Percentiles rank a stretch among this genome's conserved stretches.
phyloP scores from a whole-genome alignment of 345 rosid species.

The Psidium friedrichsthalianum region DNA sequence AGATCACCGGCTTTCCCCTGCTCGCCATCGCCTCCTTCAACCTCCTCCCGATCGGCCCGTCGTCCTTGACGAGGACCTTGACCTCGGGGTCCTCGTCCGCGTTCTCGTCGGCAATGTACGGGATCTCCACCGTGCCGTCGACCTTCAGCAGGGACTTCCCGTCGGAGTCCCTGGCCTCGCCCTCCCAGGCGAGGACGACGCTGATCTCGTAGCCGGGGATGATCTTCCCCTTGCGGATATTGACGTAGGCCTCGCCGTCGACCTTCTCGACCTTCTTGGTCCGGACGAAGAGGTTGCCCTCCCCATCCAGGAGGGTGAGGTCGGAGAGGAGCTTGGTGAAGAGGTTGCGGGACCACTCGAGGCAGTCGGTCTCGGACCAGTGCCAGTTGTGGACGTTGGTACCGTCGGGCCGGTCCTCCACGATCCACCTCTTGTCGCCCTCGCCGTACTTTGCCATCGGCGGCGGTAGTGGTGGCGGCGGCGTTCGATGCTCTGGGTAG shows the following conservation, averaged over 20 bases:
- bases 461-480: not conserved
- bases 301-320: conserved; percentile 51
- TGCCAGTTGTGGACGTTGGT: conserved; percentile 99
- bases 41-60: conserved; percentile 55
- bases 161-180: conserved; percentile 68
- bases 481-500: not conserved
- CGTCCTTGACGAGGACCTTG: conserved; percentile 66
- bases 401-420: conserved; percentile 91
- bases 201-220: conserved; percentile 89
- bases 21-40: conserved; percentile 76
- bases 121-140: conserved; percentile 77
- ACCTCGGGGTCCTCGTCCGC: conserved; percentile 90
- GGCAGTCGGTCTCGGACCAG: conserved; percentile 93
- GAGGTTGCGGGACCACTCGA: conserved; percentile 71
- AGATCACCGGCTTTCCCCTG: conserved; percentile 63
- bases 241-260: conserved; percentile 95
- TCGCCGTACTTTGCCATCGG: conserved; percentile 91
- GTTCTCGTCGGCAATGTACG: conserved; percentile 92
- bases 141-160: conserved; percentile 47
- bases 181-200: conserved; percentile 70
- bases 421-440: conserved; percentile 99
- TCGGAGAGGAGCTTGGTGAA: conserved; percentile 43
- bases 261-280: conserved; percentile 57
- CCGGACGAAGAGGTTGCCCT: conserved; percentile 46
- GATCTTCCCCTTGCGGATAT: conserved; percentile 82